Base-by-base conservation (phyloP, 1,284 basidiomycete genomes). In the Heliocybe sulcata region DNA sequence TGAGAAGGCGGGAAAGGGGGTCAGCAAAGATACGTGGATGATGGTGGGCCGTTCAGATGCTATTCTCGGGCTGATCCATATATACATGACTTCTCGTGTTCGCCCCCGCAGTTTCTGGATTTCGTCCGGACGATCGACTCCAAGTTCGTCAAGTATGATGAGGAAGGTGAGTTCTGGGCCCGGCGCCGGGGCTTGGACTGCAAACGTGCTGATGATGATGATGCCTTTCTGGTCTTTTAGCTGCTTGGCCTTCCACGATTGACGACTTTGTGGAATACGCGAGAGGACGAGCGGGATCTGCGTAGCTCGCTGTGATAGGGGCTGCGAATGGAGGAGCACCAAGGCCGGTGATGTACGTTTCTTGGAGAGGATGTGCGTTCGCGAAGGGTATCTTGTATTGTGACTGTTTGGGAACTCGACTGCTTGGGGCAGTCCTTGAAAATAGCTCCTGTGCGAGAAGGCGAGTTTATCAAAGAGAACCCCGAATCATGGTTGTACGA, bases 21-120 rank as follows among this genome's bases (percentile, higher is more conserved):
- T 98, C 35, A 94, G 90, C 71, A 94, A 92, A 72, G 95, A 98
- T 73, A 94, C 93, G 1, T 98, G 95, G 95, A 75, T 78, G 53
- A 90, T 96, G 81, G 92, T 94, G 58, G 55, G 75, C 70, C 57
- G 47, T 14, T 54, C 33, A 31, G 4, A 31, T 31, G 29, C 29
- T 31, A 31, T 31, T 31, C 12, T 31, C 29, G 26, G 50, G 53
- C 56, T 55, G 20, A 45, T 52, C 45, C 50, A 27, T 22, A 52
- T 19, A 12, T 31, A 31, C 29, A 31, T 31, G 29, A 31, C 26
- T 52, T 45, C 38, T 48, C 27, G 6, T 45, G 26, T 19, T 27
- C 25, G 52, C 12, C 26, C 20, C 19, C 22, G 12, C 31, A 92
- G 90, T 90, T 94, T 63, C 72, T 87, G 53, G 89, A 90, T 60